Evolutionary conservation across 306 rosid genomes (phyloP).

Genomic region (Vigna reflexopilosa): DNA sequence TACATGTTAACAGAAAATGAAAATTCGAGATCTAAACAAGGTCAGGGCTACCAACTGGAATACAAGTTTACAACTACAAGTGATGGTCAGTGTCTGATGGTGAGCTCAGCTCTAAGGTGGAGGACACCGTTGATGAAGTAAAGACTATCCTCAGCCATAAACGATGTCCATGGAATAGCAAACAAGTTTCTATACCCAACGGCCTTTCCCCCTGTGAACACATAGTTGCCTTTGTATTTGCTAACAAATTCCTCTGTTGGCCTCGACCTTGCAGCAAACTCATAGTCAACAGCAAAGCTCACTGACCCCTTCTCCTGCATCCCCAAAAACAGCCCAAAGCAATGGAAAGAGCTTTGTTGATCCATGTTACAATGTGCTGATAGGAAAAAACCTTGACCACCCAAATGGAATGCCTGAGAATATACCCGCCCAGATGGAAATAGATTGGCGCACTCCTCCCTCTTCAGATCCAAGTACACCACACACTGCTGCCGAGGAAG

Average conservation of each 20-base stretch:
- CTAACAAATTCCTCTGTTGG: conserved; percentile 82
- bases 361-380: conserved; percentile 99
- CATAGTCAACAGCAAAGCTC: conserved; percentile 92
- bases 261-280: conserved; percentile 89
- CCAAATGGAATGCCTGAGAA: conserved; percentile 98
- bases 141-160: conserved; percentile 85
- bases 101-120: conserved; percentile 95
- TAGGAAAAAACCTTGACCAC: conserved; percentile 96
- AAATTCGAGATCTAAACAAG: background rate
- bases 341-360: conserved; percentile 92
- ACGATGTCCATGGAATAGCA: conserved; percentile 82
- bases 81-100: conserved; percentile 67
- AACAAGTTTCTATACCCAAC: conserved; percentile 95
- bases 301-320: conserved; percentile 99
- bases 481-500: conserved; percentile 94
- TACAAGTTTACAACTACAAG: conserved; percentile 10
- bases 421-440: conserved; percentile 94
- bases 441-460: conserved; percentile 81
- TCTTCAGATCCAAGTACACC: conserved; percentile 91
- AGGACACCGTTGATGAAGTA: conserved; percentile 92
- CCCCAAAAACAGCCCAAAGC: conserved; percentile 94
- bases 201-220: conserved; percentile 96
- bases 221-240: conserved; percentile 97
- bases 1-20: conserved; percentile 24
- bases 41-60: conserved; percentile 39